Conservation (phyloP, 208 protist species). For the Trichomonas tenax region DNA sequence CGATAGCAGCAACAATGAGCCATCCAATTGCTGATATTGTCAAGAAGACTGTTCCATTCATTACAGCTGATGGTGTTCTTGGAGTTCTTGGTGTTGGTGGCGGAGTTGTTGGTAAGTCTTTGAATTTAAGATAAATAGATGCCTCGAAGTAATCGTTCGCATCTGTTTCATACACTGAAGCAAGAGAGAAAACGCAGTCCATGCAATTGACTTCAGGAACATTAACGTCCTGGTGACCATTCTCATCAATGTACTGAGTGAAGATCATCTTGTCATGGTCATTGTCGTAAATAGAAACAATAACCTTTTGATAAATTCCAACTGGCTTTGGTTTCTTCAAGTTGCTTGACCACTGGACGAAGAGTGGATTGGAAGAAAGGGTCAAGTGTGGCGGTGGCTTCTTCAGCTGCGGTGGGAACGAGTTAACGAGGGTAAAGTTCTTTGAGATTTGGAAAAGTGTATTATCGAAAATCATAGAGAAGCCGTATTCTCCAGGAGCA, state of each 20-base stretch:
- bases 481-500: not conserved
- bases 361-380: not conserved
- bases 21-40: not conserved
- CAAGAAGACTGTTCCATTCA: not conserved
- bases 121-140: not conserved
- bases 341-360: not conserved
- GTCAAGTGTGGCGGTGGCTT: not conserved
- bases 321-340: not conserved
- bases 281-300: not conserved
- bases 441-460: not conserved
- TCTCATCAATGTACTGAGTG: not conserved
- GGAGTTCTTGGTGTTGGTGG: not conserved
- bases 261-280: not conserved
- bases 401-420: not conserved
- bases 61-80: not conserved
- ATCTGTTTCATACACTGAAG: not conserved
- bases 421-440: not conserved
- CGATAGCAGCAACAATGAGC: not conserved
- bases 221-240: not conserved
- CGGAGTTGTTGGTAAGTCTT: not conserved
- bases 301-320: not conserved
- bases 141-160: not conserved
- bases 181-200: not conserved
- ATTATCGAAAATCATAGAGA: not conserved
- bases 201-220: not conserved